These are phyloP conservation scores for Aphanomyces cochlioides DNA, from an alignment of 352 stramenopile species.

Conservation along the genomic window DNA sequence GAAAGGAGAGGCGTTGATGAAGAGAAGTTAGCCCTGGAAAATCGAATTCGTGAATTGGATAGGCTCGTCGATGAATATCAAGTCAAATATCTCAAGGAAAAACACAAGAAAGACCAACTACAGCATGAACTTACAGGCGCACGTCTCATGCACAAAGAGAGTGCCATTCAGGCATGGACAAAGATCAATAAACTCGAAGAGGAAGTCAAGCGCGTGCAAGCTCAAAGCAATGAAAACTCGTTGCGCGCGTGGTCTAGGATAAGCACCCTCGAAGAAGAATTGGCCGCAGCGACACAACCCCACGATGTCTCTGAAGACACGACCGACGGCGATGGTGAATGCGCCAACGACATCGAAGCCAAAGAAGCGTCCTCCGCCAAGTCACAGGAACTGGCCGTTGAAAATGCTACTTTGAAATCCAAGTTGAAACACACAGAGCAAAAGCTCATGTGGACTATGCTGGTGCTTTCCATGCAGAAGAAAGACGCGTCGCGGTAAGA, in stretches of 20 bases:
- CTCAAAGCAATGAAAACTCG: not conserved
- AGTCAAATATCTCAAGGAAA: not conserved
- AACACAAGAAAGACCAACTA: constrained; percentile 5
- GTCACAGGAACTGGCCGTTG: not conserved
- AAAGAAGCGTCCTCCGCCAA: not conserved
- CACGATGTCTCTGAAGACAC: not conserved
- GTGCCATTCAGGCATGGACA: not conserved
- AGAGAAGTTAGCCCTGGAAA: not conserved
- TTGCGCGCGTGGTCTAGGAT: not conserved
- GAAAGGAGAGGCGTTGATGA: not conserved
- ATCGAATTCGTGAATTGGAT: not conserved
- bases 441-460: constrained; percentile 16
- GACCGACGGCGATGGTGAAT: not conserved
- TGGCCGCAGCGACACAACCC: not conserved
- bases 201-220: not conserved
- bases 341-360: not conserved
- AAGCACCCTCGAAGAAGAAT: not conserved
- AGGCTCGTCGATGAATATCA: not conserved
- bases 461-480: not conserved
- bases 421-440: constrained; percentile 7
- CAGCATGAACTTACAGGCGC: not conserved
- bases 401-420: not conserved
- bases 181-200: constrained; percentile 5
- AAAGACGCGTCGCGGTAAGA: not conserved
- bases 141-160: not conserved